A percentile compares a stretch with the other conserved stretches of the same genome.
Conservation (phyloP, 2,329 filamentous ascomycete species). For the Colletotrichum siamense region DNA sequence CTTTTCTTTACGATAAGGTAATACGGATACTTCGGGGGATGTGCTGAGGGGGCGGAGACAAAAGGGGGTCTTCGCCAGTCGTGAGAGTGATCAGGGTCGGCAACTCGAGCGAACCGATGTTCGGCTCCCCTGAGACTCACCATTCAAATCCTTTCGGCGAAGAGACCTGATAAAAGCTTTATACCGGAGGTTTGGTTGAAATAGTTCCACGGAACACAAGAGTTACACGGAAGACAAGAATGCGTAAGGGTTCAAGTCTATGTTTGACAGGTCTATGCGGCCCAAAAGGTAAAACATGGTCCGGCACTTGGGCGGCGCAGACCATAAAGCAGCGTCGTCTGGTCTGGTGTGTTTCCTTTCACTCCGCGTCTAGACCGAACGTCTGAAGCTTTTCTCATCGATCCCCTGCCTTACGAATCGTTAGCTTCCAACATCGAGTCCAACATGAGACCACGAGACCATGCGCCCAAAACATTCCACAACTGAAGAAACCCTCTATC, state of each 20-base stretch:
- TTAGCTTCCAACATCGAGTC: neutral
- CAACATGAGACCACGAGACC: neutral
- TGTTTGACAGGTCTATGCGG: neutral
- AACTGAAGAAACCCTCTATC: neutral
- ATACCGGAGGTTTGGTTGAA: neutral
- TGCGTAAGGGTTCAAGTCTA: neutral
- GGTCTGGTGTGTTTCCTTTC: neutral
- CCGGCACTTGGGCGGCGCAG: neutral
- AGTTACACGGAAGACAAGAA: neutral
- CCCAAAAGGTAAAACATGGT: neutral
- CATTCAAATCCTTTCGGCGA: neutral
- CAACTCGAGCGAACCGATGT: neutral
- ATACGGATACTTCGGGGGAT: neutral
- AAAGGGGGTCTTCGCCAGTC: neutral
- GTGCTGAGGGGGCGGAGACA: neutral
- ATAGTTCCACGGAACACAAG: neutral
- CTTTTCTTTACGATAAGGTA: conserved; percentile 10
- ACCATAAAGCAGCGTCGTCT: neutral
- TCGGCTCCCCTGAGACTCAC: neutral
- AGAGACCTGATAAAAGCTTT: neutral
- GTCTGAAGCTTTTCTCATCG: neutral
- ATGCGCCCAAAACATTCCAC: neutral
- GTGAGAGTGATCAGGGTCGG: neutral
- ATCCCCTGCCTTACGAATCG: neutral
- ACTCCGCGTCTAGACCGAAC: neutral